Conservation (phyloP, 192 early-diverging fungal species). For the Piromyces finnis region DNA sequence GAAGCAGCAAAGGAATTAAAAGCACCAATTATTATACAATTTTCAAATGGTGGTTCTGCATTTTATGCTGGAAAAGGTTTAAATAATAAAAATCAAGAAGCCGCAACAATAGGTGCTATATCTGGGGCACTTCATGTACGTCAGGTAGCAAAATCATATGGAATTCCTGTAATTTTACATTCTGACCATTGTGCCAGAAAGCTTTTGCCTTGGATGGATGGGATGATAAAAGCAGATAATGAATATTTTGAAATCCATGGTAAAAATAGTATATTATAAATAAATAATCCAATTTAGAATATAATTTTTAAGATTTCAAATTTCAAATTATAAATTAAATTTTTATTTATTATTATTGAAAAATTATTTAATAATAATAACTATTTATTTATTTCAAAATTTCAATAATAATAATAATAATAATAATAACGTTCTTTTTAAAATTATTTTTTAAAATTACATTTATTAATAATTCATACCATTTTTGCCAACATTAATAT, state of each 20-base stretch:
- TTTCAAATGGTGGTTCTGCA: conserved; percentile 82
- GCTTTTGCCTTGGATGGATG: conserved; percentile 93
- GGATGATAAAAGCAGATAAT: conserved; percentile 88
- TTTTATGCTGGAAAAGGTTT: conserved; percentile 90
- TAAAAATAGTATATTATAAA: background rate
- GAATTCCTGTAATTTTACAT: conserved; percentile 55
- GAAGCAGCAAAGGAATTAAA: conserved; percentile 87
- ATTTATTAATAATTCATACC: too few species aligned
- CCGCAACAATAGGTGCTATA: conserved; percentile 73
- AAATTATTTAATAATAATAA: too few species aligned
- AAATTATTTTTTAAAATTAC: too few species aligned
- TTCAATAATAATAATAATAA: too few species aligned
- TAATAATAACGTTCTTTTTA: too few species aligned
- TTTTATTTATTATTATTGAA: too few species aligned
- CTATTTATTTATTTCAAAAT: too few species aligned
- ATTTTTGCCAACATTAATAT: too few species aligned
- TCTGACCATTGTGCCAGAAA: conserved; percentile 96
- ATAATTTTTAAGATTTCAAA: too few species aligned
- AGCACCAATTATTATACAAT: conserved; percentile 89
- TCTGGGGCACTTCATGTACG: conserved; percentile 78
- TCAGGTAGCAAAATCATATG: conserved; percentile 63
- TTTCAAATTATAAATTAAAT: too few species aligned
- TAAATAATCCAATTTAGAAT: too few species aligned
- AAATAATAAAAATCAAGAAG: conserved; percentile 69
- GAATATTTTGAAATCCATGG: conserved; percentile 8